A percentile compares a stretch with the other conserved stretches of the same genome.
These are phyloP conservation scores for Leishmania braziliensis DNA, from an alignment of 208 protist genomes.

Conservation along the genomic window DNA sequence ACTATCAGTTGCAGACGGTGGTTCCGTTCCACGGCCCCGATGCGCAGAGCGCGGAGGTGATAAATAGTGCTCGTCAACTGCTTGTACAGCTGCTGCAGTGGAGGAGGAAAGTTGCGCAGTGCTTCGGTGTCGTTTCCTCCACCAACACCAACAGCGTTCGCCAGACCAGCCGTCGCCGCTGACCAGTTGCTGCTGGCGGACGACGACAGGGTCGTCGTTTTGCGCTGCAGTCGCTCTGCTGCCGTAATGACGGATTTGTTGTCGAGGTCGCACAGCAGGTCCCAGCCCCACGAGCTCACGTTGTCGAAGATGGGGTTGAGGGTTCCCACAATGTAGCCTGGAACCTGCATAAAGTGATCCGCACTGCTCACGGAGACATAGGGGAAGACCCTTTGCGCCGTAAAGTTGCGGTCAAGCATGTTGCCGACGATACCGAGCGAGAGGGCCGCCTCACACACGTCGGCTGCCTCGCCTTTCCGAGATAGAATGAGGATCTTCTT, in stretches of 20 bases:
- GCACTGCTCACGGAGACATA: slow-evolving; percentile 75
- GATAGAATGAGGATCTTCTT: slow-evolving; percentile 82
- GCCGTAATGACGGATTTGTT: slow-evolving; percentile 43
- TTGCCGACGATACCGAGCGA: slow-evolving; percentile 69
- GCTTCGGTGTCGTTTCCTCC: slow-evolving; percentile 22
- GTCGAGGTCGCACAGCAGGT: slow-evolving; percentile 78
- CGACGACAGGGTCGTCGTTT: slow-evolving; percentile 7
- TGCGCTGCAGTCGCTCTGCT: slow-evolving; percentile 33
- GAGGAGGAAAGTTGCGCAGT: slow-evolving; percentile 17
- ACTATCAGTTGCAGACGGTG: slow-evolving; percentile 46
- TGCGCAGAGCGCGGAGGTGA: slow-evolving; percentile 50
- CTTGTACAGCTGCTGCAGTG: slow-evolving; percentile 43
- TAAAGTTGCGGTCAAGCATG: slow-evolving; percentile 63
- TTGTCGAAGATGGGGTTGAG: slow-evolving; percentile 86
- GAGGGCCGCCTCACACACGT: slow-evolving; percentile 74
- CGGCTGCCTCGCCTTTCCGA: slow-evolving; percentile 53
- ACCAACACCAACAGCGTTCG: slow-evolving; percentile 38
- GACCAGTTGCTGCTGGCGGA: slow-evolving; percentile 37
- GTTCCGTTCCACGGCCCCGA: slow-evolving; percentile 46
- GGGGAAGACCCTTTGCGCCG: slow-evolving; percentile 76
- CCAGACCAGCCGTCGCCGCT: slow-evolving; percentile 38
- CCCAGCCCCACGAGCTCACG: slow-evolving; percentile 58
- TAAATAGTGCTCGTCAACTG: slow-evolving; percentile 38
- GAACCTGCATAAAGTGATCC: slow-evolving; percentile 58
- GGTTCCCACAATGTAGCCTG: slow-evolving; percentile 80